Conservation (phyloP, 2,329 filamentous ascomycete genomes). For the Talaromyces sp. region DNA sequence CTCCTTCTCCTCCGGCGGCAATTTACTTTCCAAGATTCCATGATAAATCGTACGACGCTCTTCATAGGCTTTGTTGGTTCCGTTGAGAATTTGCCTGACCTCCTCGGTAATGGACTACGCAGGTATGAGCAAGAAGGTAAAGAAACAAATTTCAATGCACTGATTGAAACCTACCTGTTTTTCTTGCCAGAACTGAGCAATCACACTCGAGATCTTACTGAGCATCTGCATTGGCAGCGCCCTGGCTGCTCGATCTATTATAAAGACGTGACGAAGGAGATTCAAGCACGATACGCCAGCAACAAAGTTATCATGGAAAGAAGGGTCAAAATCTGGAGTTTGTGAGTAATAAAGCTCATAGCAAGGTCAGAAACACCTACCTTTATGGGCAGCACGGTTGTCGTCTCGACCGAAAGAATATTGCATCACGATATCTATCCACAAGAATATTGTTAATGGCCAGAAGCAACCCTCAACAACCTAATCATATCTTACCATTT, state of each 20-base stretch:
- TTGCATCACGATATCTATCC: conserved; percentile 27
- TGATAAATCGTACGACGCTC: neutral
- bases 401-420: conserved; percentile 24
- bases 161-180: neutral
- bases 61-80: neutral
- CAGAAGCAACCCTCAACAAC: neutral
- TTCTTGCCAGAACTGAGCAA: neutral
- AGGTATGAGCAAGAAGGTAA: neutral
- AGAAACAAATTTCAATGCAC: neutral
- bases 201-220: neutral
- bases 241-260: neutral
- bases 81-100: neutral
- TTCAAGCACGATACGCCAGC: neutral
- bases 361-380: neutral
- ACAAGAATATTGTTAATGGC: neutral
- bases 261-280: neutral
- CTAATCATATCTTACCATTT: conserved; percentile 29
- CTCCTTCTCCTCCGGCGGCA: neutral
- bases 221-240: neutral
- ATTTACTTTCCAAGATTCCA: neutral
- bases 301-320: neutral
- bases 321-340: neutral
- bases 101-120: neutral
- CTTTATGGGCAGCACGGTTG: conserved; percentile 9
- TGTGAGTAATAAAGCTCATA: neutral